These are phyloP conservation scores for Dactylonectria estremocensis DNA, from an alignment of 2,329 filamentous ascomycete genomes.

Conservation along the genomic window DNA sequence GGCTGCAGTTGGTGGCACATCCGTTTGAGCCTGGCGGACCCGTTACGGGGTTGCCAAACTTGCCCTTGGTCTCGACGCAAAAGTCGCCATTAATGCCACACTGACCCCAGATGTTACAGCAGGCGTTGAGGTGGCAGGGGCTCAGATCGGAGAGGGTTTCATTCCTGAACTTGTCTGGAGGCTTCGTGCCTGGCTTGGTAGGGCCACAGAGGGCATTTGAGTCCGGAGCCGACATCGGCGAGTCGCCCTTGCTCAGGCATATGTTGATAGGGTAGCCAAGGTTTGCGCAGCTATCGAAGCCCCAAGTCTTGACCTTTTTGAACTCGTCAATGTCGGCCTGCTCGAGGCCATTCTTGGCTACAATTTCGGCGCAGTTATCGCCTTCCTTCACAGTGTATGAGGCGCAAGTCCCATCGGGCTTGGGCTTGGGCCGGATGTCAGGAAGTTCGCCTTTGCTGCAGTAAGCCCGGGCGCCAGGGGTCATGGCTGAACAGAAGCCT, in stretches of 20 bases:
- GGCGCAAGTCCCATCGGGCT: not conserved
- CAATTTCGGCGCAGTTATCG: slow-evolving; percentile 6
- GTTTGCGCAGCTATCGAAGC: slow-evolving; percentile 50
- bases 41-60: not conserved
- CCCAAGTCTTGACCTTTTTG: slow-evolving; percentile 56
- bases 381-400: not conserved
- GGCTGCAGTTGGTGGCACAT: slow-evolving; percentile 59
- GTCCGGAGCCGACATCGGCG: slow-evolving; percentile 42
- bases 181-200: slow-evolving; percentile 55
- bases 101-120: slow-evolving; percentile 57
- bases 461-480: not conserved
- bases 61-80: slow-evolving; percentile 48
- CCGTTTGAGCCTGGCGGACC: slow-evolving; percentile 12
- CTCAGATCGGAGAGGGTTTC: slow-evolving; percentile 55
- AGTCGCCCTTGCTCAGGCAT: slow-evolving; percentile 50
- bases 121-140: slow-evolving; percentile 58
- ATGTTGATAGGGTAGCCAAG: slow-evolving; percentile 43
- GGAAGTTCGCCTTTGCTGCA: slow-evolving; percentile 3
- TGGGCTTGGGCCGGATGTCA: not conserved
- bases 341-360: not conserved
- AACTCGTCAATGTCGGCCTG: slow-evolving; percentile 37
- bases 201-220: slow-evolving; percentile 59
- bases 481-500: not conserved
- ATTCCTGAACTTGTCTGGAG: slow-evolving; percentile 47
- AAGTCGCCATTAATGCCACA: slow-evolving; percentile 60